These are phyloP conservation scores for slime mould (Dictyostelium discoideum) DNA, from an alignment of 78 protist genomes.

Conservation along the genomic window dicty_2.7 NC_007090.3:4740501-4741000, in stretches of 20 bases:
- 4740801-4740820: conserved; percentile 5
- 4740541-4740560: conserved; percentile 87
- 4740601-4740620: conserved; percentile 96
- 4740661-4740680: conserved; percentile 84
- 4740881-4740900: background rate
- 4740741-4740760: conserved; percentile 50
- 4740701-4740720: conserved; percentile 85
- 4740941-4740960: conserved; percentile 84
- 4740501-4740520: conserved; percentile 84
- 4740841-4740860: conserved; percentile 66
- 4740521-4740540: conserved; percentile 81
- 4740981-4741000: conserved; percentile 91
- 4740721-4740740: conserved; percentile 92
- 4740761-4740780: conserved; percentile 91
- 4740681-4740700: conserved; percentile 86
- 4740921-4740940: background rate
- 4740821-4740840: conserved; percentile 59
- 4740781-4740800: conserved; percentile 86
- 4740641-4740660: conserved; percentile 89
- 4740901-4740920: background rate
- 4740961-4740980: conserved; percentile 92
- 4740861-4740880: too few species aligned
- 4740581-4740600: conserved; percentile 92
- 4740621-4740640: conserved; percentile 88
- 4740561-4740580: conserved; percentile 66